Evolutionary conservation across 2,329 filamentous ascomycete genomes (phyloP).

Genomic region (Microcera coccophila): DNA sequence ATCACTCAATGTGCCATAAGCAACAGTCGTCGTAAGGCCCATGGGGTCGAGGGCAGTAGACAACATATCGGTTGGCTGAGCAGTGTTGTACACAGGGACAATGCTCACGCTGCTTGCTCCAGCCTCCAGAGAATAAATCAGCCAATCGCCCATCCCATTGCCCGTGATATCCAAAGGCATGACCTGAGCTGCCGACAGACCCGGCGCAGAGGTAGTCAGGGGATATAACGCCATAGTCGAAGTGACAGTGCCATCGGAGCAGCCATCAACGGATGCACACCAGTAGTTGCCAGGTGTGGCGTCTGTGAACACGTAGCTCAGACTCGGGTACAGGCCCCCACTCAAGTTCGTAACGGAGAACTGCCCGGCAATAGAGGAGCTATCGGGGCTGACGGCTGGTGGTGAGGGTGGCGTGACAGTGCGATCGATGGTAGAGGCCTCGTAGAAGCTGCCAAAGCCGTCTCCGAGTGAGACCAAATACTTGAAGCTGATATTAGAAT

Average conservation of each 20-base stretch:
- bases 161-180: conserved; percentile 1
- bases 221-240: too few species aligned
- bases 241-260: neutral
- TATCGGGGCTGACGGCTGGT: too few species aligned
- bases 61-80: neutral
- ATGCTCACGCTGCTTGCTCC: neutral
- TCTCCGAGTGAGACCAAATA: conserved; percentile 1
- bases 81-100: conserved; percentile 1
- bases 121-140: conserved; percentile 1
- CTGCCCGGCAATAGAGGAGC: neutral
- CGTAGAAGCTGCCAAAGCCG: conserved; percentile 1
- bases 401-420: neutral
- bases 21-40: conserved; percentile 1
- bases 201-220: too few species aligned
- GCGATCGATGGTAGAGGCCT: neutral
- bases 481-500: neutral
- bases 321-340: neutral
- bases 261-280: conserved; percentile 1
- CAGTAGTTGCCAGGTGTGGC: neutral
- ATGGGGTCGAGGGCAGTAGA: conserved; percentile 2
- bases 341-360: conserved; percentile 1
- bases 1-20: conserved; percentile 1
- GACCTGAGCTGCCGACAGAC: too few species aligned
- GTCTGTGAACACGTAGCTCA: conserved; percentile 3
- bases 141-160: conserved; percentile 3